Base-by-base conservation (phyloP, 805 yeast species). In the Kluyveromyces nonfermentans region DNA sequence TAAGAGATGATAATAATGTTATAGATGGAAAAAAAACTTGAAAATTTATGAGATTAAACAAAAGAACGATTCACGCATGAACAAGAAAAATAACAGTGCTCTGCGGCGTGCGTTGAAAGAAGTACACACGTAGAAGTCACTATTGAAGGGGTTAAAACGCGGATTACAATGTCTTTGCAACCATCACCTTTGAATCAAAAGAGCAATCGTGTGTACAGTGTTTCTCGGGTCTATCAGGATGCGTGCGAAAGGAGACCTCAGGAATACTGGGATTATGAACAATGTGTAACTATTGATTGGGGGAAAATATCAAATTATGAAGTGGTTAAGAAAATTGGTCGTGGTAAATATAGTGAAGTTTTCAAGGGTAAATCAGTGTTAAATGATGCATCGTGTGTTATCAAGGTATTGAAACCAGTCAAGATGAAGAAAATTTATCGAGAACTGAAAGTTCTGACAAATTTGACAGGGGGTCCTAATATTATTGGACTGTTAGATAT, bases 301-400 rank as follows among this genome's bases (percentile, higher is more conserved):
- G 88, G 93, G 32, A 70, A 77, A 35, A 94, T 85, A 51, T 75
- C 79, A n/a, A 80, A 82, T 58, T 88, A 88, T 63, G 97, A 89
- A 66, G 80, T 88, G 38, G 72, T 83, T 33, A 77, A 78, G 49
- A 88, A 87, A 62, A 74, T 89, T 41, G 97, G 97, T 9, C 74
- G 96, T 46, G 97, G 97, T 40, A 87, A 87, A 65, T 89, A 89
- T 62, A 84, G 94, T 14, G 97, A 89, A 67, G 97, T 89, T 39
- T 89, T 89, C 57, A 78, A 86, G 51, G 97, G 96, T 6, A 73
- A 84, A 33, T 79, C 84, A 53, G 69, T 82, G 16, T 60, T 72
- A 35, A 74, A 74, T 45, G 78, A 80, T 43, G 71, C 73, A 43
- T 72, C 79, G 43, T 79, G 89, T 54, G 96, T 89, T 41, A 85